Base-by-base conservation (phyloP, 1,284 basidiomycete genomes). In the Cryptococcus hybrid region DNA sequence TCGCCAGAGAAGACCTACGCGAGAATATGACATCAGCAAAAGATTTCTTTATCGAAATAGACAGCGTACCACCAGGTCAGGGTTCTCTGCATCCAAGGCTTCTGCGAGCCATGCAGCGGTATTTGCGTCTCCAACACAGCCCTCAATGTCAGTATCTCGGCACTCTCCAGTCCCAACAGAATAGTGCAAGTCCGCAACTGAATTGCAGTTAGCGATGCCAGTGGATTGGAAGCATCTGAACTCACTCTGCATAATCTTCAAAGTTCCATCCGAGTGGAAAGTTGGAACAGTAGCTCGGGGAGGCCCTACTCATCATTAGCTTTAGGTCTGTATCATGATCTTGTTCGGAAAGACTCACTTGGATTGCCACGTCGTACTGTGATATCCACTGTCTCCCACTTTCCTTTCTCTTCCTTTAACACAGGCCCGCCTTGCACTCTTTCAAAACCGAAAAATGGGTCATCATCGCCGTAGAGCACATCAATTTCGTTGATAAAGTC, bases 401-500 rank as follows among this genome's bases (percentile, higher is more conserved):
- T 66, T 12, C 60, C 71, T 51, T 42, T 58, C 34, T 74, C 66
- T 5, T 68, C 67, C 8, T 70, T 69, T 13, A 84, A 80, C 5
- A 86, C 82, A 2, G 84, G 76, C 0, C 65, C 67, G 30, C 85
- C 85, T 36, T 83, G 75, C 1, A 92, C 68, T 64, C 83, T 86
- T 65, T 89, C 83, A 69, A 92, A 95, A 0, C 91, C 92, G 64
- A 86, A 92, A 84, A 89, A 91, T 0, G 90, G 85, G 5, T 83
- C 80, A 54, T 87, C 85, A 50, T 88, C 85, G 3, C 92, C 92
- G 68, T 86, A 94, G 0, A 89, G 76, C 1, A 94, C 81, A 70
- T 94, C 91, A n/a, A 95, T 63, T 74, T 96, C 92, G 0, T 91
- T 95, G 64, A 96, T 85, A 15, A 90, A 78, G n/a, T 74, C 70